A percentile compares a stretch with the other conserved stretches of the same genome.
Evolutionary conservation across 331 rosid genomes (phyloP).

Genomic region (Quercus phellos): DNA sequence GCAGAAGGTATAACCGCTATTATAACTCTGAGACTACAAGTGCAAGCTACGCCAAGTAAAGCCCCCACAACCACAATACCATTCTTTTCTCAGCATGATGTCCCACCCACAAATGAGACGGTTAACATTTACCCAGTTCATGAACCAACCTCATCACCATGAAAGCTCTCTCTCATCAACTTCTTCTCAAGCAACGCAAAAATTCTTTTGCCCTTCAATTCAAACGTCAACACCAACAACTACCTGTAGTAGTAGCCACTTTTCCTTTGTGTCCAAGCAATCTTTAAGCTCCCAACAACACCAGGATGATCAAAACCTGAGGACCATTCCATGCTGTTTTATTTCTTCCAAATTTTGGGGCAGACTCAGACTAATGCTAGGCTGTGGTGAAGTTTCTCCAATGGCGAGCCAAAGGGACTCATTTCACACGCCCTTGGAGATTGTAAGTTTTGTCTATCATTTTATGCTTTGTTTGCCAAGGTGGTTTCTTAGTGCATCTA

Average conservation of each 20-base stretch:
- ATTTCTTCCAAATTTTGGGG: constrained; percentile 30
- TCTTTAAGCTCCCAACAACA: constrained; percentile 25
- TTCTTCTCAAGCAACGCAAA: constrained; percentile 26
- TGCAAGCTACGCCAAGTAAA: constrained; percentile 68
- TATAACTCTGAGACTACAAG: constrained; percentile 31
- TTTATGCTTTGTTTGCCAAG: not conserved
- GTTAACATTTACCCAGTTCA: constrained; percentile 26
- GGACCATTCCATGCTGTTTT: constrained; percentile 22
- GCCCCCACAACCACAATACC: not conserved
- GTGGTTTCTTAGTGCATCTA: not conserved
- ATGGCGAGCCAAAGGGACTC: constrained; percentile 36
- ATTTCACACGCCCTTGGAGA: constrained; percentile 35
- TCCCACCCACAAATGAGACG: constrained; percentile 39
- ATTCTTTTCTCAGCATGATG: constrained; percentile 27
- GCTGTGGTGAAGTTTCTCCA: constrained; percentile 16
- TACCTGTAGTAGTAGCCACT: not conserved
- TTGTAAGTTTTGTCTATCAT: constrained; percentile 33
- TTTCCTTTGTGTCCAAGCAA: constrained; percentile 52
- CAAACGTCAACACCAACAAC: constrained; percentile 30
- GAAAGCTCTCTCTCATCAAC: constrained; percentile 56
- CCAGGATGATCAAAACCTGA: constrained; percentile 17
- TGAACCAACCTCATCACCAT: constrained; percentile 24
- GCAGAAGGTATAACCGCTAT: constrained; percentile 18
- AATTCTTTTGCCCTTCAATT: constrained; percentile 14
- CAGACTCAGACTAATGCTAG: constrained; percentile 9